A percentile compares a stretch with the other conserved stretches of the same genome.
Evolutionary conservation across 306 rosid genomes (phyloP).

Genomic region (Trifolium dubium): DNA sequence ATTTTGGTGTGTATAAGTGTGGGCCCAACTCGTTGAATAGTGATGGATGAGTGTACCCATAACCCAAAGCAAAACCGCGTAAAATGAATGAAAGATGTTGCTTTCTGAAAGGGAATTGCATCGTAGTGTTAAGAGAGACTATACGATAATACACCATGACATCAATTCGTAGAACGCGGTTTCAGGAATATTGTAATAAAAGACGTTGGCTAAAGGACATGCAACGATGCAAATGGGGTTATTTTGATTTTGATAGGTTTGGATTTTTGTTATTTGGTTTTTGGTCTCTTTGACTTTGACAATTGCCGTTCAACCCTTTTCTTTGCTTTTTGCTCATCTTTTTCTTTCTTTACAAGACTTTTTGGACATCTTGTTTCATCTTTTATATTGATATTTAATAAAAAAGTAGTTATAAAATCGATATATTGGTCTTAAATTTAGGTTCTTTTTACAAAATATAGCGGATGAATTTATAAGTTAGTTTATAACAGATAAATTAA

Average conservation of each 20-base stretch:
- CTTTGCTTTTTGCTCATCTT: too few relatives aligned
- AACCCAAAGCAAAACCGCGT: slow-evolving; percentile 39
- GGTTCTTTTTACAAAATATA: too few relatives aligned
- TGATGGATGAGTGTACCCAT: not conserved
- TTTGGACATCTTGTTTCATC: not conserved
- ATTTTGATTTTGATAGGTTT: not conserved
- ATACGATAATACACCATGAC: not conserved
- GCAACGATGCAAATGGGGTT: not conserved
- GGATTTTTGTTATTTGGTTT: slow-evolving; percentile 2
- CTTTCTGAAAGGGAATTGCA: not conserved
- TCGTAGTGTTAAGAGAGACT: not conserved
- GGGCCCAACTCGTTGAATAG: not conserved
- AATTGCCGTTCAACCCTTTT: not conserved
- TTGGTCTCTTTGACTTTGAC: slow-evolving; percentile 30
- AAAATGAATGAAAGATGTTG: not conserved
- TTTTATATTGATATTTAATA: not conserved
- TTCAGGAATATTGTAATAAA: not conserved
- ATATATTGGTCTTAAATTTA: too few relatives aligned
- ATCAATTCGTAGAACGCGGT: slow-evolving; percentile 13
- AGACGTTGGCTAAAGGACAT: slow-evolving; percentile 21
- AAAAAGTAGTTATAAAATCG: too few relatives aligned
- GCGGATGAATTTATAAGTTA: too few relatives aligned
- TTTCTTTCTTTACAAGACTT: too few relatives aligned
- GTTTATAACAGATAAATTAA: too few relatives aligned
- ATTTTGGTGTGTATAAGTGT: too few relatives aligned